Conservation (phyloP, 1,139 yeast species). For the Sugiyamaella paludigena region DNA sequence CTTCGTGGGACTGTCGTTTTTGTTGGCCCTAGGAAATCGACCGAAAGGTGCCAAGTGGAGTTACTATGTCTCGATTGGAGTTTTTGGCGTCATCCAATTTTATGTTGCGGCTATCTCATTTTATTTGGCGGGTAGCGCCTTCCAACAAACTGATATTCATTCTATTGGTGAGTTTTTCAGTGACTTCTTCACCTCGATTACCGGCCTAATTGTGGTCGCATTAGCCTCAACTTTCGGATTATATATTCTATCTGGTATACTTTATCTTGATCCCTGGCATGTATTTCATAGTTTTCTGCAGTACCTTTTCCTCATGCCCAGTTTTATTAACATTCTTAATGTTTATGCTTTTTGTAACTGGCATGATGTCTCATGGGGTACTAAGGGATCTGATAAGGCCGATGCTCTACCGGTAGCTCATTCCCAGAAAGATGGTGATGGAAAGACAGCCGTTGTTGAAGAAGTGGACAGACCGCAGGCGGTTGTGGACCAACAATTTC, state of each 20-base stretch:
- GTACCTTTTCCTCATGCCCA: conserved; percentile 81
- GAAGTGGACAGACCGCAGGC: conserved; percentile 69
- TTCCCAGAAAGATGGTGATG: conserved; percentile 54
- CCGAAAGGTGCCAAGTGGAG: conserved; percentile 41
- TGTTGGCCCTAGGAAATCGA: conserved; percentile 44
- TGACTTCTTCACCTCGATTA: conserved; percentile 37
- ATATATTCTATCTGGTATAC: conserved; percentile 62
- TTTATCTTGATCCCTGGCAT: conserved; percentile 95
- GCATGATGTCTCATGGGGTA: conserved; percentile 98
- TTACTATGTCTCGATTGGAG: conserved; percentile 36
- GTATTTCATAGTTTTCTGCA: conserved; percentile 82
- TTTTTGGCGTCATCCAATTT: conserved; percentile 42
- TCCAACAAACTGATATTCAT: conserved; percentile 27
- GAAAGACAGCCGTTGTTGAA: conserved; percentile 73
- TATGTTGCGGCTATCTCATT: conserved; percentile 41
- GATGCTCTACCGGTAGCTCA: conserved; percentile 56
- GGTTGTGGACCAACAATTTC: conserved; percentile 52
- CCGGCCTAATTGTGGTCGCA: conserved; percentile 65
- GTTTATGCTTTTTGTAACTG: conserved; percentile 93
- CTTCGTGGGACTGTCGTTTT: conserved; percentile 39
- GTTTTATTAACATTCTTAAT: conserved; percentile 72
- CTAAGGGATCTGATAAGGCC: conserved; percentile 77
- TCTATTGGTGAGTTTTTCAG: conserved; percentile 32
- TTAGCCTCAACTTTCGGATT: conserved; percentile 89
- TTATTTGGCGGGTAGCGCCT: conserved; percentile 40